phyloP scores from a whole-genome alignment of 129 eudicot genomes.

The Rutidosis leptorrhynchoides region DNA sequence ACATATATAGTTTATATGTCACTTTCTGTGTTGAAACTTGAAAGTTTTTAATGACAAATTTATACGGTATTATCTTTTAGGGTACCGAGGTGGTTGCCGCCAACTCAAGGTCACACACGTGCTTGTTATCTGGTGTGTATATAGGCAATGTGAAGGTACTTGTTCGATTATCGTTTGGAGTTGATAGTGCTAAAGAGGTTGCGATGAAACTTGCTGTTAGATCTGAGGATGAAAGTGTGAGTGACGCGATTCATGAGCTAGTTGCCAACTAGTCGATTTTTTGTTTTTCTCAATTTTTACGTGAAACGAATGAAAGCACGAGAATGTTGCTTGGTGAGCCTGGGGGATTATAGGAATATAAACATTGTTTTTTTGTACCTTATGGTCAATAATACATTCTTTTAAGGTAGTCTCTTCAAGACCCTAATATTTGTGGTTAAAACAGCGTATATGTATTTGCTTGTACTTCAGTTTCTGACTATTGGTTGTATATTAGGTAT shows the following conservation, averaged over 20 bases:
- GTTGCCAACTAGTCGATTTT: constrained; percentile 57
- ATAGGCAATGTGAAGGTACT: constrained; percentile 84
- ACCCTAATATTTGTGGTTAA: not conserved
- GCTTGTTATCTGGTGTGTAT: constrained; percentile 78
- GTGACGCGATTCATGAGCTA: constrained; percentile 82
- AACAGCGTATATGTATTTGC: not conserved
- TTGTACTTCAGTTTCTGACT: not conserved
- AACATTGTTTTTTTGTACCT: constrained; percentile 21
- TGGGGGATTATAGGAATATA: constrained; percentile 7
- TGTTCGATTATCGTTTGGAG: constrained; percentile 74
- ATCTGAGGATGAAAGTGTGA: constrained; percentile 75
- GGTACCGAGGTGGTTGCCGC: constrained; percentile 80
- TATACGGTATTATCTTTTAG: constrained; percentile 23
- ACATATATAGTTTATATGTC: too few species aligned
- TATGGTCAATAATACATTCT: constrained; percentile 29
- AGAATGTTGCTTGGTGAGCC: constrained; percentile 19
- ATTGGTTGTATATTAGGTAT: not conserved
- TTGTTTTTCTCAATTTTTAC: not conserved
- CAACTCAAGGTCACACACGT: constrained; percentile 86
- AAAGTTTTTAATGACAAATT: not conserved
- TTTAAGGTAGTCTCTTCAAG: constrained; percentile 14
- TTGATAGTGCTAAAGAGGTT: constrained; percentile 69
- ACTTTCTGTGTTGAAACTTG: too few species aligned
- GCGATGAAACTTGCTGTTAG: constrained; percentile 95
- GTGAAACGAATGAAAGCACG: too few species aligned